Percentiles rank a stretch among this genome's conserved stretches.
Conservation (phyloP, 768 basidiomycete species). For the Mrakia frigida region DNA sequence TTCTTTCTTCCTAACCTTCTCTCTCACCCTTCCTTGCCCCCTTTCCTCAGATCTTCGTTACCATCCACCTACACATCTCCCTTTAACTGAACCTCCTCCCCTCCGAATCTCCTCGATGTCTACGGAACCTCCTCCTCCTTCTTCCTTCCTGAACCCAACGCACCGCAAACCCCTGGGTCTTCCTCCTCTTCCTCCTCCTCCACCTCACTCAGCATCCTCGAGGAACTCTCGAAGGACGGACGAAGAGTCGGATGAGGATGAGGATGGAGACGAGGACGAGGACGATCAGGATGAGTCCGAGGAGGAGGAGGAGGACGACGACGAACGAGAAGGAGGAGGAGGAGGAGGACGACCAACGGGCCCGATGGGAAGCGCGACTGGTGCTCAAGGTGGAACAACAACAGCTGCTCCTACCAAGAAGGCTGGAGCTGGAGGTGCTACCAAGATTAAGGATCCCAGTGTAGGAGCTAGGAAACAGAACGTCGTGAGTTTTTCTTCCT, state of each 20-base stretch:
- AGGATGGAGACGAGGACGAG: neutral
- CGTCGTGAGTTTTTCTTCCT: constrained; percentile 18
- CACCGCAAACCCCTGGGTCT: neutral
- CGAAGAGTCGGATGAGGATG: neutral
- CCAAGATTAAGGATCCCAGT: neutral
- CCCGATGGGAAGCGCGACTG: neutral
- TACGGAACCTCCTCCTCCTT: neutral
- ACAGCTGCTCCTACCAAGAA: neutral
- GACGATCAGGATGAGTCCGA: neutral
- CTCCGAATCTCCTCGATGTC: neutral
- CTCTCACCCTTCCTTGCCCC: neutral
- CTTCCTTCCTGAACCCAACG: neutral
- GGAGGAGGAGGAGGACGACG: neutral
- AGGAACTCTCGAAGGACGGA: neutral
- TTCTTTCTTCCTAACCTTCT: neutral
- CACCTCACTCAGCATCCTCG: neutral
- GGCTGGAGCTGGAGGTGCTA: neutral
- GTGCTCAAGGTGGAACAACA: neutral
- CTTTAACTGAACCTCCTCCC: neutral
- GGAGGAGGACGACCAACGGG: neutral
- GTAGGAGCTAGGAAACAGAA: constrained; percentile 23
- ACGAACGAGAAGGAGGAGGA: neutral
- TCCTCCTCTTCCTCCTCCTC: neutral
- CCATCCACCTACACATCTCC: neutral
- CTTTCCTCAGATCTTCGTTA: neutral